A percentile compares a stretch with the other conserved stretches of the same genome.
These are phyloP conservation scores for Cryphonectria radicalis DNA, from an alignment of 2,329 filamentous ascomycete genomes.

Conservation along the genomic window DNA sequence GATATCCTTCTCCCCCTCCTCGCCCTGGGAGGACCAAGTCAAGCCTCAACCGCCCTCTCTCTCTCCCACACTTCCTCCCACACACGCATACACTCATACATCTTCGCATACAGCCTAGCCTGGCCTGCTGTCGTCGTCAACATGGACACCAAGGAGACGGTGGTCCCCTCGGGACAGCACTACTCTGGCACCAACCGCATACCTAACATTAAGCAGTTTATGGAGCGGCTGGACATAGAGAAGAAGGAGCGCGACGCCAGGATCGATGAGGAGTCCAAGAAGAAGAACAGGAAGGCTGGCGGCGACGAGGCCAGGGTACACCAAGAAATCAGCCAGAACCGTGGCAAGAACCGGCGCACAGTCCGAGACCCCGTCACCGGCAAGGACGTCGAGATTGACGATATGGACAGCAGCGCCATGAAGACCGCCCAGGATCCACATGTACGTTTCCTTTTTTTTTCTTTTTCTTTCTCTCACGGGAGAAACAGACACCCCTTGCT, in stretches of 20 bases:
- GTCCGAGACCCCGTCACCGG: slow-evolving; percentile 91
- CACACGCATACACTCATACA: background rate
- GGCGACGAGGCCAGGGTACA: slow-evolving; percentile 22
- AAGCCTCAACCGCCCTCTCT: background rate
- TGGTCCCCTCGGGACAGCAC: slow-evolving; percentile 61
- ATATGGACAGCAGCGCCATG: slow-evolving; percentile 64
- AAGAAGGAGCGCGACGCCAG: slow-evolving; percentile 75
- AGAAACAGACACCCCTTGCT: background rate
- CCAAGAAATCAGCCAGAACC: slow-evolving; percentile 42
- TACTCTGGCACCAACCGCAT: slow-evolving; percentile 85
- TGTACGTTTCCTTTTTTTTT: slow-evolving; percentile 46
- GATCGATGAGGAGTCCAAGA: slow-evolving; percentile 63
- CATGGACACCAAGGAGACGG: slow-evolving; percentile 47
- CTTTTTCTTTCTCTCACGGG: background rate
- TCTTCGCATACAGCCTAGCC: background rate
- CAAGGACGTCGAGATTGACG: slow-evolving; percentile 82
- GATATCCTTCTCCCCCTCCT: background rate
- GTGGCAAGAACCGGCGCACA: slow-evolving; percentile 60
- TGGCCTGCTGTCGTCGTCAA: background rate
- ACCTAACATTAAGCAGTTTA: slow-evolving; percentile 84
- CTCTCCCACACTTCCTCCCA: background rate
- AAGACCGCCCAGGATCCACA: slow-evolving; percentile 72
- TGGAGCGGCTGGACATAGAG: slow-evolving; percentile 76
- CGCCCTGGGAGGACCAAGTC: background rate
- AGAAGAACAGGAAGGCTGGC: slow-evolving; percentile 40